Evolutionary conservation across 768 basidiomycete genomes (phyloP).

Genomic region (Nevesoporus exiguus): DNA sequence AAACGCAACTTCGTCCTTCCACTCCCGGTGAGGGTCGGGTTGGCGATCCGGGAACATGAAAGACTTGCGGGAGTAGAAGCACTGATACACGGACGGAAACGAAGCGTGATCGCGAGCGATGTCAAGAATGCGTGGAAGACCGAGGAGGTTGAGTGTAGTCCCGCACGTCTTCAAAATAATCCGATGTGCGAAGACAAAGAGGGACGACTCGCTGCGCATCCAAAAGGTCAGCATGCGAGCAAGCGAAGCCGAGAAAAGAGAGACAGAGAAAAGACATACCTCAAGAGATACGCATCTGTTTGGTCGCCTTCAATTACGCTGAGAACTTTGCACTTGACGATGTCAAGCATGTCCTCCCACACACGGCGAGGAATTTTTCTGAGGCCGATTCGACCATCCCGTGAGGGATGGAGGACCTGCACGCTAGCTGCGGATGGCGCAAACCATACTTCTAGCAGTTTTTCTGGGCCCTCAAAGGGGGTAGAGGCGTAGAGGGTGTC

Average conservation of each 20-base stretch:
- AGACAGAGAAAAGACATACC: slow-evolving; percentile 43
- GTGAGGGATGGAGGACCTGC: slow-evolving; percentile 39
- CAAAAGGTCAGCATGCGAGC: slow-evolving; percentile 9
- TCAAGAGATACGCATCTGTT: slow-evolving; percentile 92
- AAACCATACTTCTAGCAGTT: slow-evolving; percentile 97
- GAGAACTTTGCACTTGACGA: slow-evolving; percentile 95
- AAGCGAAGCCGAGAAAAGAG: neutral
- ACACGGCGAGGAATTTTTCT: slow-evolving; percentile 66
- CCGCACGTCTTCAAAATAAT: slow-evolving; percentile 99
- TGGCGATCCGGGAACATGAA: slow-evolving; percentile 99
- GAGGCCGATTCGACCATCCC: slow-evolving; percentile 60
- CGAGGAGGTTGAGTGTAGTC: slow-evolving; percentile 95
- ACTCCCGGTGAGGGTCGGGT: slow-evolving; percentile 86
- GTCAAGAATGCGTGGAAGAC: slow-evolving; percentile 90
- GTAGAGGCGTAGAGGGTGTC: slow-evolving; percentile 32
- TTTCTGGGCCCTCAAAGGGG: slow-evolving; percentile 92
- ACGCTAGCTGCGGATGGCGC: slow-evolving; percentile 68
- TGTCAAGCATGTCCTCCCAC: slow-evolving; percentile 97
- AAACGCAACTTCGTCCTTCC: slow-evolving; percentile 90
- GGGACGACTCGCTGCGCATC: slow-evolving; percentile 84
- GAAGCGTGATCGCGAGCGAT: slow-evolving; percentile 75
- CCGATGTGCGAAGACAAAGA: slow-evolving; percentile 92
- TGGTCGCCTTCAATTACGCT: slow-evolving; percentile 86
- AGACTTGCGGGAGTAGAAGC: slow-evolving; percentile 97
- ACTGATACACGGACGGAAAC: slow-evolving; percentile 73